Conservation (phyloP, 192 early-diverging fungal species). For the Diversispora epigaea region DNA sequence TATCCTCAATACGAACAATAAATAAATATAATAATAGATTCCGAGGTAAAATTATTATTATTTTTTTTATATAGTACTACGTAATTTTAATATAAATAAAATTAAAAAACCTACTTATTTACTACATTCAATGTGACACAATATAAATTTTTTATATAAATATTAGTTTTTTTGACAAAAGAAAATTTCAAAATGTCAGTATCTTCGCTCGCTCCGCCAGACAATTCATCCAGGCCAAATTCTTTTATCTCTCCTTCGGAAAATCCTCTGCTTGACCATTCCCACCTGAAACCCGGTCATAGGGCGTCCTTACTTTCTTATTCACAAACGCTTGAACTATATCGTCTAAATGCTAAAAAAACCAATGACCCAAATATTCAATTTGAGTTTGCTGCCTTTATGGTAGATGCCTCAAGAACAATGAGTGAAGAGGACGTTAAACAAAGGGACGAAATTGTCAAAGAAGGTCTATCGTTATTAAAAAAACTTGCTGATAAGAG, state of each 20-base stretch:
- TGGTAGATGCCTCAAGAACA: conserved; percentile 56
- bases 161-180: too few relatives aligned
- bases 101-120: too few relatives aligned
- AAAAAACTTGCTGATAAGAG: conserved; percentile 57
- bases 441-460: conserved; percentile 52
- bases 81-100: too few relatives aligned
- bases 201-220: background rate
- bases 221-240: background rate
- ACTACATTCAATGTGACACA: too few relatives aligned
- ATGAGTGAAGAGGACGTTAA: conserved; percentile 47
- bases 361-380: conserved; percentile 61
- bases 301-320: conserved; percentile 57
- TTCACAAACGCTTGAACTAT: conserved; percentile 55
- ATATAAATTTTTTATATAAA: too few relatives aligned
- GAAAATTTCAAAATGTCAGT: background rate
- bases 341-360: conserved; percentile 67
- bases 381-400: conserved; percentile 69
- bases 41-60: too few relatives aligned
- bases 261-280: conserved; percentile 47
- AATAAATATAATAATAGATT: too few relatives aligned
- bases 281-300: conserved; percentile 60
- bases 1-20: too few relatives aligned
- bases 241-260: background rate
- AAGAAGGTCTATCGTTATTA: conserved; percentile 68
- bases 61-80: too few relatives aligned